Conservation (phyloP, 1,284 basidiomycete genomes). For the Puccinia brachypodii region DNA sequence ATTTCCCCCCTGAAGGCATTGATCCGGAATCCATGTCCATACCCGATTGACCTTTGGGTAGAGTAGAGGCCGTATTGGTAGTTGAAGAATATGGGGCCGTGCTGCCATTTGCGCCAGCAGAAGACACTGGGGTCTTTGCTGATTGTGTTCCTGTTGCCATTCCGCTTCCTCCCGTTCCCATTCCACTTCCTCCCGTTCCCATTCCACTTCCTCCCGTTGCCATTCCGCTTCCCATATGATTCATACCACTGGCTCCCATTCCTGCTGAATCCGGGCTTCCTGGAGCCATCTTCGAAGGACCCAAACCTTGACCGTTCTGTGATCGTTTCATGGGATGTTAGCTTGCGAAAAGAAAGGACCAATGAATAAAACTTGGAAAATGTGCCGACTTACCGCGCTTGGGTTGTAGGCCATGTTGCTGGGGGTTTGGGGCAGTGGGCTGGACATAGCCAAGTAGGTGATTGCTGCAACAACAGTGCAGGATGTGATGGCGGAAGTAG, state of each 20-base stretch:
- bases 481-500: not conserved
- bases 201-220: not conserved
- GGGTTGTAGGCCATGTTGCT: not conserved
- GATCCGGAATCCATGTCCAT: not conserved
- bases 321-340: not conserved
- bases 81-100: not conserved
- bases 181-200: not conserved
- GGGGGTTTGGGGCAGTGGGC: not conserved
- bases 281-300: not conserved
- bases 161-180: not conserved
- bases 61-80: not conserved
- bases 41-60: not conserved
- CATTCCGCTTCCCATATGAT: not conserved
- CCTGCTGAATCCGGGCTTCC: not conserved
- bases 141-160: not conserved
- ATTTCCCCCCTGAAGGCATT: not conserved
- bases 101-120: not conserved
- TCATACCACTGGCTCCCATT: not conserved
- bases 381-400: not conserved
- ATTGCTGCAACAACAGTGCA: constrained; percentile 9
- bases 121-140: not conserved
- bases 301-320: not conserved
- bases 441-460: not conserved
- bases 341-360: not conserved
- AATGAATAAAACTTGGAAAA: not conserved